Conservation (phyloP, 805 yeast genomes). For the Candida suzukii region DNA sequence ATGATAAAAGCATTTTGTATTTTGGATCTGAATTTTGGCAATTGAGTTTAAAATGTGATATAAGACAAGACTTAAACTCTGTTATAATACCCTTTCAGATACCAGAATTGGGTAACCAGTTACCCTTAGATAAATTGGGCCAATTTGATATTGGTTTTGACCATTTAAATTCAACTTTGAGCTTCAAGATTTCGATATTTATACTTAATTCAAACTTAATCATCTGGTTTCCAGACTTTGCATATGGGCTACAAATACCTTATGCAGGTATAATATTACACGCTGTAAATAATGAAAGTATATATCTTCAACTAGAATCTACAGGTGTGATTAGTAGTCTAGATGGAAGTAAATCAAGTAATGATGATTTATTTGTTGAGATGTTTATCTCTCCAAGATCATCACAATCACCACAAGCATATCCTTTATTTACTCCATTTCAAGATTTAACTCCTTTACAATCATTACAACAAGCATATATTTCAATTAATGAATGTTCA, state of each 20-base stretch:
- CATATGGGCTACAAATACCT: constrained; percentile 7
- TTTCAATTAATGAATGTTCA: constrained; percentile 31
- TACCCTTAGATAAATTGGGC: background rate
- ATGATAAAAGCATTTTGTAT: constrained; percentile 34
- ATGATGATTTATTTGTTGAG: constrained; percentile 1
- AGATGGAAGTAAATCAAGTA: background rate
- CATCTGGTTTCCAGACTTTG: constrained; percentile 6
- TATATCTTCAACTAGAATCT: constrained; percentile 10
- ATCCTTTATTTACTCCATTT: background rate
- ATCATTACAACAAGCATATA: constrained; percentile 18
- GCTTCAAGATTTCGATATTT: constrained; percentile 1
- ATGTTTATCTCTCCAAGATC: background rate
- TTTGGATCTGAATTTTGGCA: constrained; percentile 26
- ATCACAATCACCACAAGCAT: background rate
- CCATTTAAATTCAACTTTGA: background rate
- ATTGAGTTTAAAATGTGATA: background rate
- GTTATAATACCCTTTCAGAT: background rate
- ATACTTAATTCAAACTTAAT: constrained; percentile 8
- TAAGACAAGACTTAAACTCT: background rate
- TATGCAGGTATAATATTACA: constrained; percentile 9
- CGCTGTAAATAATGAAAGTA: constrained; percentile 5
- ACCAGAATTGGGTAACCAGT: background rate
- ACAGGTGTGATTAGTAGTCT: background rate
- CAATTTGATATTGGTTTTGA: too few relatives aligned
- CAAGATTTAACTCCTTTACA: background rate